Conservation (phyloP, 2,329 filamentous ascomycete species). For the Penicillium sp. region DNA sequence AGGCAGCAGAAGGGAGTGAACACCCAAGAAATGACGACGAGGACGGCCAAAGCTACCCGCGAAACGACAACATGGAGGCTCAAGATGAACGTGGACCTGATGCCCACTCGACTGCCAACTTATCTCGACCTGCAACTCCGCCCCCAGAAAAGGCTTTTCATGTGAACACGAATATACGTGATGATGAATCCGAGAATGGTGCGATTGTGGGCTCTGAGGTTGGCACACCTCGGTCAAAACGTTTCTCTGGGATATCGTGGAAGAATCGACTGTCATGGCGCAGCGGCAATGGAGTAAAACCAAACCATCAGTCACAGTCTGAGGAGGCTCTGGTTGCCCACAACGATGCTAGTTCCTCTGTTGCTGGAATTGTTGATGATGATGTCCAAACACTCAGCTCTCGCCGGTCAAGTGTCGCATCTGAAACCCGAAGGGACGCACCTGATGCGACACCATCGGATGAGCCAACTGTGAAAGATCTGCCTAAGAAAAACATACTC, state of each 20-base stretch:
- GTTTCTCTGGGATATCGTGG: constrained; percentile 34
- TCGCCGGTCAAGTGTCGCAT: constrained; percentile 19
- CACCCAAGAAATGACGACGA: background rate
- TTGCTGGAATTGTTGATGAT: constrained; percentile 33
- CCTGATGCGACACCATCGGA: background rate
- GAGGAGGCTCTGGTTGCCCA: constrained; percentile 39
- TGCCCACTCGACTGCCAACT: background rate
- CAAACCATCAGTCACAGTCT: constrained; percentile 33
- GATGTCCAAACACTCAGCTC: constrained; percentile 25
- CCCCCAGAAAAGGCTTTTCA: background rate
- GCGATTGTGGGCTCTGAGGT: constrained; percentile 53
- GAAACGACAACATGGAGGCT: background rate
- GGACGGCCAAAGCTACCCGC: background rate
- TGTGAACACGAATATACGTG: constrained; percentile 24
- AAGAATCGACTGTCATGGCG: constrained; percentile 32
- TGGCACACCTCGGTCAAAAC: constrained; percentile 34
- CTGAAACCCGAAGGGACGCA: background rate
- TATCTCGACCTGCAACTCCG: constrained; percentile 2
- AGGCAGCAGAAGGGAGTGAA: background rate
- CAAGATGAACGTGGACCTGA: background rate
- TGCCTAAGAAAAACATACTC: background rate
- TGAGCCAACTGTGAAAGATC: background rate
- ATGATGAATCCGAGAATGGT: constrained; percentile 69
- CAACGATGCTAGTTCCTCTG: constrained; percentile 29
- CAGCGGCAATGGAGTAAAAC: constrained; percentile 16